Conservation (phyloP, 1,284 basidiomycete species). For the Fomitopsis schrenkii region DNA sequence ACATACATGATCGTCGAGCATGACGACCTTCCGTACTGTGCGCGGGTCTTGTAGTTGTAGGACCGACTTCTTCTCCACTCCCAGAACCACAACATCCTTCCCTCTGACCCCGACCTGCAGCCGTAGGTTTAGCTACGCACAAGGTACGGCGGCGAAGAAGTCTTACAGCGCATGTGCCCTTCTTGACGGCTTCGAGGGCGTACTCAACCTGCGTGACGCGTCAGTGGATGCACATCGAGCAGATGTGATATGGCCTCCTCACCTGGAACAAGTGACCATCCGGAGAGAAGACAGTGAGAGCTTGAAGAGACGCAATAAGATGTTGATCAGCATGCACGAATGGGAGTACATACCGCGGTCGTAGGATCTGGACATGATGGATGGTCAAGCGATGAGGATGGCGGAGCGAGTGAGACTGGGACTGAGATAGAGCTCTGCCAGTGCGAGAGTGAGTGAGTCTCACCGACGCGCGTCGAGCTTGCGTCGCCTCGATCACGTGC, state of each 20-base stretch:
- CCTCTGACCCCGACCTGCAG: conserved; percentile 91
- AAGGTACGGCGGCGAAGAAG: background rate
- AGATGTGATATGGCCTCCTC: conserved; percentile 25
- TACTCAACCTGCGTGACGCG: conserved; percentile 83
- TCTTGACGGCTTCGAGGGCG: conserved; percentile 93
- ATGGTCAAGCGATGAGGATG: background rate
- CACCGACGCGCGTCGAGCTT: conserved; percentile 54
- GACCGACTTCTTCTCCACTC: conserved; percentile 98
- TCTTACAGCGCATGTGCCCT: conserved; percentile 94
- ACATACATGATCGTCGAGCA: conserved; percentile 98
- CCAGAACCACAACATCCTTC: conserved; percentile 92
- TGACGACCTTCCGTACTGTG: conserved; percentile 96
- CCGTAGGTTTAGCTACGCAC: background rate
- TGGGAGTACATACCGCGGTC: conserved; percentile 57
- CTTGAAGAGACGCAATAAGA: conserved; percentile 33
- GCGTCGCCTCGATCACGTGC: conserved; percentile 23
- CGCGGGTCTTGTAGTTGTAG: conserved; percentile 97
- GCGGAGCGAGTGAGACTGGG: background rate
- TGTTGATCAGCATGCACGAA: background rate
- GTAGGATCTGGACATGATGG: conserved; percentile 69
- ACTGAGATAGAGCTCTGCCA: background rate
- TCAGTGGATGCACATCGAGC: conserved; percentile 9
- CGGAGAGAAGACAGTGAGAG: conserved; percentile 92
- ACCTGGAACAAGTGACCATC: conserved; percentile 94
- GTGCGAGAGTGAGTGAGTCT: background rate